Conservation (phyloP, 257 asterid genomes). For the Eustoma russellianum region DNA sequence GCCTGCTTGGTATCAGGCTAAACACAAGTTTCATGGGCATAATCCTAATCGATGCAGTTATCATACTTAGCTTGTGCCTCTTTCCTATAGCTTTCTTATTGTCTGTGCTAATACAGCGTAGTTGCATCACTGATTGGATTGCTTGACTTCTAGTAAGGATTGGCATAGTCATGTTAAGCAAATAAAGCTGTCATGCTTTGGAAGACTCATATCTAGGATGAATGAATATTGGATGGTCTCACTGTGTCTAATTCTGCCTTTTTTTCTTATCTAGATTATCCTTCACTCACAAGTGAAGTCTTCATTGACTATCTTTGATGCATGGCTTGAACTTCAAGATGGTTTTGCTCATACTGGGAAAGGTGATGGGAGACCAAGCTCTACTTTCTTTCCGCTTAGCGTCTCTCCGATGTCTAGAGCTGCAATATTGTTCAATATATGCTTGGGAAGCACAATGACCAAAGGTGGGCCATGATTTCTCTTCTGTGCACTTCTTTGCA, state of each 20-base stretch:
- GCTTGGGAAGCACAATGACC: slow-evolving; percentile 31
- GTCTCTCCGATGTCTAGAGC: slow-evolving; percentile 82
- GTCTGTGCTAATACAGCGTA: no score
- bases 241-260: not conserved
- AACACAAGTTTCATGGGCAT: no score
- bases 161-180: not conserved
- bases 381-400: slow-evolving; percentile 67
- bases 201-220: not conserved
- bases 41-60: no score
- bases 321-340: slow-evolving; percentile 94
- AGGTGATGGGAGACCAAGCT: slow-evolving; percentile 61
- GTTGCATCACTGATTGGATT: no score
- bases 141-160: not conserved
- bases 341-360: slow-evolving; percentile 77
- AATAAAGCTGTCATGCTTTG: not conserved
- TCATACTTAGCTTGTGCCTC: no score
- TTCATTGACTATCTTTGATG: slow-evolving; percentile 64
- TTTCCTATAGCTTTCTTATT: no score
- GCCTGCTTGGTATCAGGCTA: no score
- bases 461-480: slow-evolving; percentile 33
- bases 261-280: slow-evolving; percentile 39
- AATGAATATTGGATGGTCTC: not conserved
- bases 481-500: slow-evolving; percentile 3
- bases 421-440: slow-evolving; percentile 72
- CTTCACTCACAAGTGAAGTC: slow-evolving; percentile 96